Base-by-base conservation (phyloP, 2,329 filamentous ascomycete genomes). In the Penicillium palitans region DNA sequence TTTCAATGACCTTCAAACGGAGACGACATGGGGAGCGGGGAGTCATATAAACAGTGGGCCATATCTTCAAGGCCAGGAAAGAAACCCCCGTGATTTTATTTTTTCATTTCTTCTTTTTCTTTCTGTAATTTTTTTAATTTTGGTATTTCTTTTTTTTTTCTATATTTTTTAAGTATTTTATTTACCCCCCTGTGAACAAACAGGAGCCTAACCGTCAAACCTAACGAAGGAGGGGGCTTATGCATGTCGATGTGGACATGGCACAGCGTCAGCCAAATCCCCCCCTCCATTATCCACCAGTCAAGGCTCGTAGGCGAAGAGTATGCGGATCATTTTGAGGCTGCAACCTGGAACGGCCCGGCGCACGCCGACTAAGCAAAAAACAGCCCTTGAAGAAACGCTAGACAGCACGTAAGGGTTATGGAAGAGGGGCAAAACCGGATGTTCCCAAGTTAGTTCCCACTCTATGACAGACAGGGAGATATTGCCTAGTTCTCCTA, bases 281-380 rank as follows among this genome's bases (percentile, higher is more conserved):
- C 64, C 64, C 65, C 69, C 66, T 65, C 62, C 57, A 59, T 67
- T 65, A 66, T 70, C 69, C 67, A 71, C 71, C 68, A 73, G 65
- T 72, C 62, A 69, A 68, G 61, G 60, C 66, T 53, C 60, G 58
- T 61, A 64, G 60, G 45, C 63, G 61, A 70, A 68, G 66, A 70
- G 70, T 63, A 72, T 76, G 74, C 74, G 73, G 70, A 75, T 75
- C 73, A 75, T 73, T 25, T 69, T 73, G 74, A 75, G 73, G 72
- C 73, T 76, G 74, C 73, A 75, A 74, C 73, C 74, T 77, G 76
- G 76, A 73, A 76, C 76, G 76, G 76, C 70, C 76, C 76, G 76
- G 73, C 72, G 75, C 75, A 75, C 73, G 73, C 70, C 73, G 70
- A 75, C 70, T 72, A 72, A 64, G 68, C 67, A 57, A 52, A 52